Conservation (phyloP, 805 yeast species). For the Cyberlindnera nakhonratchasimensis region DNA sequence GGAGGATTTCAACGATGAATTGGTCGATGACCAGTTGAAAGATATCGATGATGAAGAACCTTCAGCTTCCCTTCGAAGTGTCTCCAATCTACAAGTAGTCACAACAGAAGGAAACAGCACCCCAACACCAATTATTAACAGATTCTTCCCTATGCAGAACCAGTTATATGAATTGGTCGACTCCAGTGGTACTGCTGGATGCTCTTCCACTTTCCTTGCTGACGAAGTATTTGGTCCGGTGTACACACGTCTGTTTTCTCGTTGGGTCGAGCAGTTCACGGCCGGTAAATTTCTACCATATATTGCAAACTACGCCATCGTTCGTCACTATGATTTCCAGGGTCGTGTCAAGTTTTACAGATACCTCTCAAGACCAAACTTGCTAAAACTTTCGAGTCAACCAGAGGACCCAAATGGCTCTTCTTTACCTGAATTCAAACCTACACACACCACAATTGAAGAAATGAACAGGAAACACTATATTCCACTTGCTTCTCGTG, state of each 20-base stretch:
- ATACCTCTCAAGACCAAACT: constrained; percentile 47
- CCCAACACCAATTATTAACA: constrained; percentile 36
- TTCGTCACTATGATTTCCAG: constrained; percentile 65
- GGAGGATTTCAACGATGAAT: constrained; percentile 23
- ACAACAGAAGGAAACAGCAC: constrained; percentile 12
- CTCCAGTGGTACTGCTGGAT: constrained; percentile 45
- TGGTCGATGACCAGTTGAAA: constrained; percentile 28
- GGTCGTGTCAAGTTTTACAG: constrained; percentile 74
- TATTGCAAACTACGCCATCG: constrained; percentile 38
- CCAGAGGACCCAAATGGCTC: constrained; percentile 29
- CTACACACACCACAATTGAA: constrained; percentile 17
- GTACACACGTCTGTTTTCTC: constrained; percentile 49
- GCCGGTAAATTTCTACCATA: constrained; percentile 33
- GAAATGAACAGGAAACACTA: constrained; percentile 26
- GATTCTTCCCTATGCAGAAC: constrained; percentile 57
- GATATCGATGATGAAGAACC: constrained; percentile 24
- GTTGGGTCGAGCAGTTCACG: constrained; percentile 46
- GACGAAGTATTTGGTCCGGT: constrained; percentile 49
- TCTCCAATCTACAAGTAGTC: constrained; percentile 20
- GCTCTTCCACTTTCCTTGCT: constrained; percentile 54
- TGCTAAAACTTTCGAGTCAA: constrained; percentile 31
- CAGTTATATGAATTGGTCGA: constrained; percentile 55
- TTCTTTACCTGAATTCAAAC: constrained; percentile 19
- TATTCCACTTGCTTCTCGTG: constrained; percentile 24
- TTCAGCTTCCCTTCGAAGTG: constrained; percentile 15